phyloP scores from a whole-genome alignment of 192 early-diverging fungal genomes.

The Coemansia sp. region DNA sequence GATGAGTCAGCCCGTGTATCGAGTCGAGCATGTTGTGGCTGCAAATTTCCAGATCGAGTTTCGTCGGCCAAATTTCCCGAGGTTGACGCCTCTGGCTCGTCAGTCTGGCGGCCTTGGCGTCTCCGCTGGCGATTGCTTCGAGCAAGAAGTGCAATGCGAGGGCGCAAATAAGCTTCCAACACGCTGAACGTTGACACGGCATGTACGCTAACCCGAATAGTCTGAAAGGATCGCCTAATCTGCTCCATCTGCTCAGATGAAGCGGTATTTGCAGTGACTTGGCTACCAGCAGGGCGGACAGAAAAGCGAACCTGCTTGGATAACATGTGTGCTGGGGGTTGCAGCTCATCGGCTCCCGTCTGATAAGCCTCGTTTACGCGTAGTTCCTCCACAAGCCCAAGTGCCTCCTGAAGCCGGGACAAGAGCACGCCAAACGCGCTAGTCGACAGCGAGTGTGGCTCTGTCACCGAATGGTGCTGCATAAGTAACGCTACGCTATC shows the following conservation, averaged over 20 bases:
- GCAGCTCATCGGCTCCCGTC: conserved; percentile 32
- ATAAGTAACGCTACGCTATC: no score
- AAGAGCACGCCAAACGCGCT: conserved; percentile 60
- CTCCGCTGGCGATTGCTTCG: not conserved
- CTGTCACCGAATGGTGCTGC: not conserved
- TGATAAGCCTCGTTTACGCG: conserved; percentile 63
- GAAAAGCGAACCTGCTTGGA: conserved; percentile 74
- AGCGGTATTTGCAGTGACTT: conserved; percentile 30
- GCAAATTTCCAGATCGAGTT: not conserved
- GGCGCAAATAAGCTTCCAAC: conserved; percentile 77
- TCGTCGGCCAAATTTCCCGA: not conserved
- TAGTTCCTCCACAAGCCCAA: conserved; percentile 64
- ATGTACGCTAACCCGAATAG: conserved; percentile 76
- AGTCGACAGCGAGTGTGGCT: conserved; percentile 1
- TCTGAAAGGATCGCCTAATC: conserved; percentile 24
- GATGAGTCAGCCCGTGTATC: not conserved
- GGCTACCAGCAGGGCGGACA: conserved; percentile 54
- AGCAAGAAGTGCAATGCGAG: conserved; percentile 53
- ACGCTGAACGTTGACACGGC: conserved; percentile 80
- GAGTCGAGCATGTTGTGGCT: conserved; percentile 15
- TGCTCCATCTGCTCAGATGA: conserved; percentile 17
- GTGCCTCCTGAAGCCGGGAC: conserved; percentile 66
- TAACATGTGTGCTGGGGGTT: conserved; percentile 64
- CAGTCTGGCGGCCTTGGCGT: not conserved
- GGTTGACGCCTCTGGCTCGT: not conserved